Percentiles rank a stretch among this genome's conserved stretches.
These are phyloP conservation scores for Magnolia kwangsiensis DNA, from an alignment of 164 flowering plant genomes.

Conservation along the genomic window DNA sequence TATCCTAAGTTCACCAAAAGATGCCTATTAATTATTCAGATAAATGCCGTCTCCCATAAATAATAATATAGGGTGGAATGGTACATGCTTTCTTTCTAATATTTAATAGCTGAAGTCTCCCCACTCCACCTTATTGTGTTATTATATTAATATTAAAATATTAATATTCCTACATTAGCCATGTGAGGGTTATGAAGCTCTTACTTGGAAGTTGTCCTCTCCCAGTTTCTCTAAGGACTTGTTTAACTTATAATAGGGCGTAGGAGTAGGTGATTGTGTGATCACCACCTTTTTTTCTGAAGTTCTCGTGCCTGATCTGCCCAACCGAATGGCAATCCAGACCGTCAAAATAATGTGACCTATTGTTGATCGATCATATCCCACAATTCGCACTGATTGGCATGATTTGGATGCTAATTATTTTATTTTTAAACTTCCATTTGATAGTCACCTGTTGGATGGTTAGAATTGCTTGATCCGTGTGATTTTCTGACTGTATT, in stretches of 20 bases:
- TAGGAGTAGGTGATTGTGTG: too few species aligned
- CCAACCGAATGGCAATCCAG: too few species aligned
- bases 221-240: not conserved
- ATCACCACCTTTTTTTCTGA: not conserved
- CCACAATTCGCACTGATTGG: too few species aligned
- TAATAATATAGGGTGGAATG: not conserved
- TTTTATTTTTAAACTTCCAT: too few species aligned
- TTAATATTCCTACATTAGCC: not conserved
- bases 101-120: not conserved
- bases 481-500: too few species aligned
- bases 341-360: too few species aligned
- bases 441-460: too few species aligned
- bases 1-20: not conserved
- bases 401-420: too few species aligned
- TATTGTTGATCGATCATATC: too few species aligned
- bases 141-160: not conserved
- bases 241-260: not conserved
- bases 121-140: not conserved
- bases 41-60: not conserved
- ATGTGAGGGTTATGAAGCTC: not conserved
- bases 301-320: not conserved
- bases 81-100: not conserved
- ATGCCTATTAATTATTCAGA: not conserved
- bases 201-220: conserved; percentile 1
- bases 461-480: too few species aligned